A percentile compares a stretch with the other conserved stretches of the same genome.
Conservation (phyloP, 1,139 yeast species). For the Suhomyces taliae region DNA sequence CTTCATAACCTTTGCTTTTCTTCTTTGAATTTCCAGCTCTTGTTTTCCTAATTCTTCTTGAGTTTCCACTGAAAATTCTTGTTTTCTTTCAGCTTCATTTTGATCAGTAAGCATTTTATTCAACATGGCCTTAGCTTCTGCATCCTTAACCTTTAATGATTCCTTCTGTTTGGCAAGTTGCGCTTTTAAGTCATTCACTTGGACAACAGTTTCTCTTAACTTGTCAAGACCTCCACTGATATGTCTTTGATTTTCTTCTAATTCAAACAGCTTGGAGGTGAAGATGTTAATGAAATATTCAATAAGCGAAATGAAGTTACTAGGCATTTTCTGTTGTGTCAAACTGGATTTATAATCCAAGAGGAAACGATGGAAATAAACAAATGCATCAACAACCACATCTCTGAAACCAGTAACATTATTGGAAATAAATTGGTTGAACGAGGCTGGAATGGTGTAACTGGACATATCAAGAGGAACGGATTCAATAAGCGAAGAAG, state of each 20-base stretch:
- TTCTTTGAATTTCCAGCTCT: constrained; percentile 57
- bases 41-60: constrained; percentile 70
- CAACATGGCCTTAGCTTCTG: constrained; percentile 70
- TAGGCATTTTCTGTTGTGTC: constrained; percentile 45
- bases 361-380: constrained; percentile 43
- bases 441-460: constrained; percentile 31
- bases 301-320: constrained; percentile 56
- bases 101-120: constrained; percentile 82
- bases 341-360: constrained; percentile 14
- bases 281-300: constrained; percentile 48
- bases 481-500: constrained; percentile 37
- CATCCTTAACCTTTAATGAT: constrained; percentile 54
- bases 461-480: constrained; percentile 55
- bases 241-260: constrained; percentile 73
- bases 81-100: constrained; percentile 88
- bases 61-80: constrained; percentile 79
- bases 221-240: constrained; percentile 73
- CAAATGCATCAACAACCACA: constrained; percentile 47
- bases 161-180: constrained; percentile 55
- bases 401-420: constrained; percentile 39
- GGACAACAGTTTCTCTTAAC: constrained; percentile 72
- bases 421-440: constrained; percentile 16
- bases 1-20: constrained; percentile 55
- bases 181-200: constrained; percentile 61
- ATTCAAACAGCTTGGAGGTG: constrained; percentile 40